Percentiles rank a stretch among this genome's conserved stretches.
These are phyloP conservation scores for Tylopilus intermedius DNA, from an alignment of 768 basidiomycete species.

Conservation along the genomic window DNA sequence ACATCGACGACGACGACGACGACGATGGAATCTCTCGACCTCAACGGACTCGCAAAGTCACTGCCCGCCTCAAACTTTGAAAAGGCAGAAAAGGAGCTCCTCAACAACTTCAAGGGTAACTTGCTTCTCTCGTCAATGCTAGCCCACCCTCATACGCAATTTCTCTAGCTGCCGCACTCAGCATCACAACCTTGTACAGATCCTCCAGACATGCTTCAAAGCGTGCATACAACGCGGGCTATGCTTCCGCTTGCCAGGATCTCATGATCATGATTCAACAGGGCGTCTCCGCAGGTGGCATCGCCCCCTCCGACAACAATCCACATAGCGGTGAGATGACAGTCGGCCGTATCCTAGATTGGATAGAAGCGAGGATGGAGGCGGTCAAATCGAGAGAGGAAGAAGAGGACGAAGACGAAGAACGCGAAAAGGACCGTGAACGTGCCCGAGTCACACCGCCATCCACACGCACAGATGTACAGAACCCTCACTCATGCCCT, in stretches of 20 bases:
- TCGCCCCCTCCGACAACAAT: slow-evolving; percentile 39
- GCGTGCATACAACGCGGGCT: slow-evolving; percentile 76
- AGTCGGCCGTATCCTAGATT: slow-evolving; percentile 78
- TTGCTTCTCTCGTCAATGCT: neutral
- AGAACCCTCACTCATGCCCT: slow-evolving; percentile 16
- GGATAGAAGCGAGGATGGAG: slow-evolving; percentile 77
- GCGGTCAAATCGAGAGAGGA: slow-evolving; percentile 71
- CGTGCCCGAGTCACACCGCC: slow-evolving; percentile 30
- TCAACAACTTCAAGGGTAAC: slow-evolving; percentile 74
- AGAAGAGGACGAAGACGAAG: slow-evolving; percentile 80
- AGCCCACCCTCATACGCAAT: slow-evolving; percentile 18
- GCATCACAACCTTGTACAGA: slow-evolving; percentile 80
- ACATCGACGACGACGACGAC: slow-evolving; percentile 11
- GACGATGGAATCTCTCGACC: slow-evolving; percentile 70
- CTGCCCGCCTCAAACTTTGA: slow-evolving; percentile 64
- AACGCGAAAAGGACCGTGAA: slow-evolving; percentile 53
- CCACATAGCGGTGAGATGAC: slow-evolving; percentile 58
- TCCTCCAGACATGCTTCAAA: slow-evolving; percentile 75
- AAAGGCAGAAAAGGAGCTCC: slow-evolving; percentile 75
- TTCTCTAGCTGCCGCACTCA: slow-evolving; percentile 67
- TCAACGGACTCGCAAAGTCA: slow-evolving; percentile 73
- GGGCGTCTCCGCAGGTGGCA: slow-evolving; percentile 61
- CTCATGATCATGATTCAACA: slow-evolving; percentile 79
- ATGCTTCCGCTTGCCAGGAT: slow-evolving; percentile 75
- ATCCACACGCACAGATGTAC: slow-evolving; percentile 15